These are phyloP conservation scores for Sporobolus alterniflorus DNA, from an alignment of 202 grass and related monocot species.

Conservation along the genomic window DNA sequence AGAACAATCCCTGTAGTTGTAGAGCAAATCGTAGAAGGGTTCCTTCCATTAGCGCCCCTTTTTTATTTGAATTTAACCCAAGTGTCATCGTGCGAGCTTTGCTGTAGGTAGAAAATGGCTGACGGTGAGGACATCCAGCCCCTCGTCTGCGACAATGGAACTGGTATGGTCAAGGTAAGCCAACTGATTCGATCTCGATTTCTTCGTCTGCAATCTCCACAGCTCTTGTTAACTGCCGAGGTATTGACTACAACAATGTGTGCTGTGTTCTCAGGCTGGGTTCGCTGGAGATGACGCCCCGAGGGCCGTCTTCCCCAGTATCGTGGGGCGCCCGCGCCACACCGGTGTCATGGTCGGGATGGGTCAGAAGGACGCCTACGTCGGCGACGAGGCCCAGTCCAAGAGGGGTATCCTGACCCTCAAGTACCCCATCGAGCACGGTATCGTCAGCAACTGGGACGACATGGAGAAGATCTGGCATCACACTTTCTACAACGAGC, in stretches of 20 bases:
- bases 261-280: conserved; percentile 55
- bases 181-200: neutral
- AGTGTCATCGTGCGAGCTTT: conserved; percentile 25
- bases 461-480: conserved; percentile 99
- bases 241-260: neutral
- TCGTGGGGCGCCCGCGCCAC: conserved; percentile 89
- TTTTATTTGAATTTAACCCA: conserved; percentile 3
- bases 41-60: neutral
- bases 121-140: conserved; percentile 92
- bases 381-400: conserved; percentile 92
- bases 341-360: conserved; percentile 95
- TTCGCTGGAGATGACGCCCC: conserved; percentile 92
- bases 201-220: neutral
- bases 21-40: neutral
- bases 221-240: neutral
- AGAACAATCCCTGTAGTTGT: neutral
- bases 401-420: conserved; percentile 97
- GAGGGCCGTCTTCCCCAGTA: conserved; percentile 95
- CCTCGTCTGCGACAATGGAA: conserved; percentile 95
- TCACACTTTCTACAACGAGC: conserved; percentile 99
- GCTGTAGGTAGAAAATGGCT: conserved; percentile 68
- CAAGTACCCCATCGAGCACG: conserved; percentile 97
- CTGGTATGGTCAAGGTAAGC: conserved; percentile 97
- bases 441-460: conserved; percentile 96
- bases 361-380: conserved; percentile 95